A percentile compares a stretch with the other conserved stretches of the same genome.
Conservation (phyloP, 805 yeast species). For the Ogataea paraovalis region DNA sequence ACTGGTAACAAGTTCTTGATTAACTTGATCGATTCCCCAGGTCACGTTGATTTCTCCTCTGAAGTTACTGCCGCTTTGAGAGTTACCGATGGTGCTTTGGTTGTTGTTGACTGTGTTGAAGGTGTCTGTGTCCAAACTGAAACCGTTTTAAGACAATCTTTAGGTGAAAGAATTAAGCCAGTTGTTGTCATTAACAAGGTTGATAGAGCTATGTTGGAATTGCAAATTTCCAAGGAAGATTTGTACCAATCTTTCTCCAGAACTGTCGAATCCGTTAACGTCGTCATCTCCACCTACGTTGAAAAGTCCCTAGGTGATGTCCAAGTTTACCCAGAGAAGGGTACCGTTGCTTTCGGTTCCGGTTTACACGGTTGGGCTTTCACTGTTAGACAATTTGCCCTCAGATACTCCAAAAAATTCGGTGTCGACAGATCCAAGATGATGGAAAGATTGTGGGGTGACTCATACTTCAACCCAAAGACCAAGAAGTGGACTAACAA, state of each 20-base stretch:
- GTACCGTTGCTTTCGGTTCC: constrained; percentile 99
- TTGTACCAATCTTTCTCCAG: constrained; percentile 97
- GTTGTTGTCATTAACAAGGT: constrained; percentile 98
- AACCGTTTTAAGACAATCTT: constrained; percentile 98
- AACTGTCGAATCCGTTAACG: constrained; percentile 99
- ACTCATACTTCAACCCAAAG: constrained; percentile 99
- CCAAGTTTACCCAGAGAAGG: constrained; percentile 98
- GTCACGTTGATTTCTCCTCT: constrained; percentile 99
- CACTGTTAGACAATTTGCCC: constrained; percentile 98
- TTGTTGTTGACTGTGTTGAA: constrained; percentile 98
- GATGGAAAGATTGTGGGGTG: constrained; percentile 99
- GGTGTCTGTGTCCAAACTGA: constrained; percentile 99
- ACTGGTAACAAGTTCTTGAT: constrained; percentile 92
- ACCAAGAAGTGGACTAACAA: constrained; percentile 99
- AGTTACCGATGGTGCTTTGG: constrained; percentile 99
- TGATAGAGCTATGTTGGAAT: constrained; percentile 98
- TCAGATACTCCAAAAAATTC: constrained; percentile 97
- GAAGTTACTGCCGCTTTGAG: constrained; percentile 99
- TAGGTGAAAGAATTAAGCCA: constrained; percentile 99
- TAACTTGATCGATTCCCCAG: constrained; percentile 99
- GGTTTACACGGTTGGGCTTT: constrained; percentile 99
- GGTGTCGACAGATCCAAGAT: constrained; percentile 98
- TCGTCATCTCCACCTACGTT: constrained; percentile 91
- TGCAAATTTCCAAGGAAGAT: constrained; percentile 98
- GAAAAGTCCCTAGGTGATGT: constrained; percentile 90